Base-by-base conservation (phyloP, 164 flowering plant genomes). In the grape (Vitis vinifera) region DNA sequence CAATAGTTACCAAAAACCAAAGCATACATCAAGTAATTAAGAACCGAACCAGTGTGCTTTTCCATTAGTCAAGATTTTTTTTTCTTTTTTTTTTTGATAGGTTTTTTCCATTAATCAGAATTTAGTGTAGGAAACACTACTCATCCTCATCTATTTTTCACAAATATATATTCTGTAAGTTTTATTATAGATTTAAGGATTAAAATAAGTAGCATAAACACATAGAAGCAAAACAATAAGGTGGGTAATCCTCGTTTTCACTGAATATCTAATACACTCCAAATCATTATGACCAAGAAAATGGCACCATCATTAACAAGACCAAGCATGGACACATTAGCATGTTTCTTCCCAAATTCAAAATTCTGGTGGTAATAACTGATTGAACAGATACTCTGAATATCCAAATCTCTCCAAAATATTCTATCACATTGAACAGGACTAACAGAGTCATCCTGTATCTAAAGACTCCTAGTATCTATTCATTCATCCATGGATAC, bases 101-200 rank as follows among this genome's bases (percentile, higher is more conserved):
- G 44, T 37, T 6, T 37, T 37, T 37, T 61, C 50, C 50, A 37
- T 13, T 11, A 16, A 8, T 14, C 10, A 30, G 10, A 29, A 37
- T 57, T 4, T 17, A 1, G 29, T 11, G n/a, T 14, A 6, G 1
- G 31, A 37, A 6, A 51, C 31, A 14, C 27, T 19, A 10, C 53
- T 37, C 51, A 19, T 64, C 3, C 51, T 47, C 64, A 61, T 60
- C n/a, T n/a, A 64, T 9, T 64, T 64, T 19, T 27, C 27, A 62
- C 53, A 49, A 10, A 9, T 17, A 27, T 19, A 64, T 47, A 14
- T 17, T 19, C 51, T 16, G 37, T 49, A 5, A 16, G 19, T 49
- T 50, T 4, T 10, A 14, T 30, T 31, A 31, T 14, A 14, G 44
- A 5, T 4, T 64, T 17, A 27, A 50, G 14, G 27, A 17, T 12